Percentiles rank a stretch among this genome's conserved stretches.
Conservation (phyloP, 208 protist species). For the Acanthamoeba polyphaga region DNA sequence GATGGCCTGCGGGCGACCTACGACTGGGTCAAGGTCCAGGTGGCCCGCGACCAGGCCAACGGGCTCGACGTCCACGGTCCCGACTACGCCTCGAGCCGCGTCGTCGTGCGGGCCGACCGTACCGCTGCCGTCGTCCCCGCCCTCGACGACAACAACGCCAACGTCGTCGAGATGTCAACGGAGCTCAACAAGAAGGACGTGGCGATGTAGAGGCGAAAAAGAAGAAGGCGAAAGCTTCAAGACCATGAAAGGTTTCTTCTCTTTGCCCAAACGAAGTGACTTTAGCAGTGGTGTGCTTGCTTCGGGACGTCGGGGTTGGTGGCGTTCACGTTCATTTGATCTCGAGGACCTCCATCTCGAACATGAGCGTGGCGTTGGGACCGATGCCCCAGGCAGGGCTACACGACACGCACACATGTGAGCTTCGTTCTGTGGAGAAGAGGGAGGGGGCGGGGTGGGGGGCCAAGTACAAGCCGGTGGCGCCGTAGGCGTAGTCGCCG, state of each 20-base stretch:
- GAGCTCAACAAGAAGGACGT: not conserved
- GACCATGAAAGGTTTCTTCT: too few species aligned
- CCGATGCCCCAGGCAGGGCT: constrained; percentile 59
- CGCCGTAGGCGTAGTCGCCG: constrained; percentile 70
- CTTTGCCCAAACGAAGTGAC: not conserved
- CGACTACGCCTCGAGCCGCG: constrained; percentile 33
- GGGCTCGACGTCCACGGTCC: constrained; percentile 79
- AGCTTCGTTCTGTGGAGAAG: not conserved
- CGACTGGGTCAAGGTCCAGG: constrained; percentile 89
- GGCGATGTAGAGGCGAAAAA: not conserved
- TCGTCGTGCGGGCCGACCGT: constrained; percentile 6
- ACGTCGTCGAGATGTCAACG: not conserved
- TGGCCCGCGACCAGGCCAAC: constrained; percentile 78
- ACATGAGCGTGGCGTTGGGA: constrained; percentile 45
- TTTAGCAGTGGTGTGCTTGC: not conserved
- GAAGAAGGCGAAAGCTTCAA: not conserved
- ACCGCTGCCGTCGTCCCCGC: not conserved
- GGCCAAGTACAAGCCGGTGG: constrained; percentile 36
- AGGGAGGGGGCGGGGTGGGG: not conserved
- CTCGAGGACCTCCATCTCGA: constrained; percentile 59
- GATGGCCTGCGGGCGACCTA: constrained; percentile 90
- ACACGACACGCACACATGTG: not conserved
- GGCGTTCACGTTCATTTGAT: constrained; percentile 43
- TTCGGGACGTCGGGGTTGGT: too few species aligned
- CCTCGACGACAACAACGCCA: not conserved